Base-by-base conservation (phyloP, 2,329 filamentous ascomycete genomes). In the Cladophialophora bantiana region DNA sequence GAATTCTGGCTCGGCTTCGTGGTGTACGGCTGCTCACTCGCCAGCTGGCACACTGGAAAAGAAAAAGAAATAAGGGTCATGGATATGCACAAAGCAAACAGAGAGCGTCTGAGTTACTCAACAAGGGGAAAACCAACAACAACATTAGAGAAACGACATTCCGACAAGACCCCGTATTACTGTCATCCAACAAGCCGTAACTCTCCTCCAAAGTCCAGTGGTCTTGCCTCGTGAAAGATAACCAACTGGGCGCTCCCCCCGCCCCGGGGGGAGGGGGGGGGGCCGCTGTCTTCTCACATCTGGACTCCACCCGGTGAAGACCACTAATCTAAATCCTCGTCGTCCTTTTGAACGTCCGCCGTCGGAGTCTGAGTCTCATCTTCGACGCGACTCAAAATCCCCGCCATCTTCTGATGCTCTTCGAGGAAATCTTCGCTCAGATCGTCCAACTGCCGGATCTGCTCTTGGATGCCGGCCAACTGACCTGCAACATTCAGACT, bases 391-490 rank as follows among this genome's bases (percentile, higher is more conserved):
- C 62, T 70, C 62, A 72, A 62, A 7, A 62, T 70, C 15, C 35
- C 54, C 10, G 71, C 71, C 69, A 72, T 68, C 42, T 61, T 62
- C 66, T 71, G 62, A 68, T 82, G 77, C 62, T 82, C 80, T 65
- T 79, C 78, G 45, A 80, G 76, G 76, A 80, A 80, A 67, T 79
- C 80, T 65, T 81, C 80, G 70, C 78, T 81, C 54, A 81, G 74
- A 53, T 77, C 76, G 45, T 72, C 64, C 36, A 74, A 48, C 31
- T 70, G 69, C 40, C 64, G 58, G 57, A 74, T 68, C 58, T 73
- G 64, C 60, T 74, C 71, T 26, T 71, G 67, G 34, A 74, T 81
- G 75, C 81, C 82, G 64, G 81, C 81, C 78, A 83, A 79, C 78
- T 83, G 75, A 68, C 69, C 71, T 61, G 60, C 66, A 12, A 69